Percentiles rank a stretch among this genome's conserved stretches.
Evolutionary conservation across 352 stramenopile species (phyloP).

Genomic region (Pythium graminicola): DNA sequence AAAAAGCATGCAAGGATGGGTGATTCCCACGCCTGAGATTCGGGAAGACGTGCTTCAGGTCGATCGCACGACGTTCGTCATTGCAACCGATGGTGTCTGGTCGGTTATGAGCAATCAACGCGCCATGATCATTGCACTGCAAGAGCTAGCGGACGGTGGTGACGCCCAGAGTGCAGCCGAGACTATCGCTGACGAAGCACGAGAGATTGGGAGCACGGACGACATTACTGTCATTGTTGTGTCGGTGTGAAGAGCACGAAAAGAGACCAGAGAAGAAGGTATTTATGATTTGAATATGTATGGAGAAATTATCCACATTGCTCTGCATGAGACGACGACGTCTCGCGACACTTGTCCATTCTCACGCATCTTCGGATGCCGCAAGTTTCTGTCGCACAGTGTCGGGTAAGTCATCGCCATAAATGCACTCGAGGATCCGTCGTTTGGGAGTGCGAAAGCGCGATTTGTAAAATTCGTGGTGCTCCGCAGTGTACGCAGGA

Average conservation of each 20-base stretch:
- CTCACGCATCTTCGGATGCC: neutral
- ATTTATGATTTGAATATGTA: neutral
- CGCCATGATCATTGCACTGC: slow-evolving; percentile 40
- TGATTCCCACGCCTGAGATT: slow-evolving; percentile 67
- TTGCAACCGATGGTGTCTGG: slow-evolving; percentile 77
- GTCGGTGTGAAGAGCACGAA: slow-evolving; percentile 31
- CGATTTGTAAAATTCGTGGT: slow-evolving; percentile 32
- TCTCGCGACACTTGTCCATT: too few relatives aligned
- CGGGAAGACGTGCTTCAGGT: slow-evolving; percentile 36
- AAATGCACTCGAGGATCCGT: slow-evolving; percentile 54
- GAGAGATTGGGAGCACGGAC: slow-evolving; percentile 50
- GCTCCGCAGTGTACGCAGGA: slow-evolving; percentile 40
- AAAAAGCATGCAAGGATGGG: slow-evolving; percentile 61
- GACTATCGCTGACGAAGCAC: slow-evolving; percentile 43
- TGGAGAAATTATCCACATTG: too few relatives aligned
- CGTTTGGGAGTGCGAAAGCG: slow-evolving; percentile 24
- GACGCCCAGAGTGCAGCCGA: slow-evolving; percentile 40
- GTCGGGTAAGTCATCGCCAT: slow-evolving; percentile 13
- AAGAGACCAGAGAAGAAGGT: too few relatives aligned
- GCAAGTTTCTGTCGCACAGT: slow-evolving; percentile 9
- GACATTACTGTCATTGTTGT: slow-evolving; percentile 60
- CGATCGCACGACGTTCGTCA: slow-evolving; percentile 41
- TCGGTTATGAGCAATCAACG: slow-evolving; percentile 54
- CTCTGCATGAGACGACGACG: too few relatives aligned
- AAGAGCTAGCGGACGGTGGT: slow-evolving; percentile 26